These are phyloP conservation scores for Magnusiomyces clavatus DNA, from an alignment of 1,139 yeast genomes.

Conservation along the genomic window DNA sequence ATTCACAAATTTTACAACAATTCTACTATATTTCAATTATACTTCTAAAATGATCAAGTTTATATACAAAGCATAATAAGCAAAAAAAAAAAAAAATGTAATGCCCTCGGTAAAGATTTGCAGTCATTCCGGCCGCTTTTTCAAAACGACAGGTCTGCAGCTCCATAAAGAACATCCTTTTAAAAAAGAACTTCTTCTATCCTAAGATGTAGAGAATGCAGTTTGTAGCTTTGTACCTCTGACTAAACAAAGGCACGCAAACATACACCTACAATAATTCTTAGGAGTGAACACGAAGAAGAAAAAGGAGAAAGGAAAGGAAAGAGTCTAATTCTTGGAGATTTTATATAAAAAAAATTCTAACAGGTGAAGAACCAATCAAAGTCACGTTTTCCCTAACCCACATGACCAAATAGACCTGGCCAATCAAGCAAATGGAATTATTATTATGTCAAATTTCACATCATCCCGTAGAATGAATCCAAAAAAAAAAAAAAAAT, in stretches of 20 bases:
- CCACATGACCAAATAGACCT: background rate
- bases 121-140: background rate
- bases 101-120: conserved; percentile 10
- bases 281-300: background rate
- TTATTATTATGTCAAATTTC: no score
- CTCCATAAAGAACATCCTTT: background rate
- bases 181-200: background rate
- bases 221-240: background rate
- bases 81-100: conserved; percentile 3
- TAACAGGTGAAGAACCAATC: background rate
- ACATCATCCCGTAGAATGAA: background rate
- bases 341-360: background rate
- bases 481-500: conserved; percentile 1
- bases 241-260: background rate
- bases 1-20: no score
- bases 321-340: background rate
- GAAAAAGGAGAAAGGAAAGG: background rate
- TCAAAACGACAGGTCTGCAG: background rate
- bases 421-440: background rate
- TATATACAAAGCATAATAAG: background rate
- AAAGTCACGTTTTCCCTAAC: background rate
- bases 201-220: background rate
- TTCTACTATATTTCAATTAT: no score
- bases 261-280: background rate
- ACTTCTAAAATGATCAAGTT: no score